Evolutionary conservation across 2,329 filamentous ascomycete species (phyloP).

Genomic region (Trichoderma sp.): DNA sequence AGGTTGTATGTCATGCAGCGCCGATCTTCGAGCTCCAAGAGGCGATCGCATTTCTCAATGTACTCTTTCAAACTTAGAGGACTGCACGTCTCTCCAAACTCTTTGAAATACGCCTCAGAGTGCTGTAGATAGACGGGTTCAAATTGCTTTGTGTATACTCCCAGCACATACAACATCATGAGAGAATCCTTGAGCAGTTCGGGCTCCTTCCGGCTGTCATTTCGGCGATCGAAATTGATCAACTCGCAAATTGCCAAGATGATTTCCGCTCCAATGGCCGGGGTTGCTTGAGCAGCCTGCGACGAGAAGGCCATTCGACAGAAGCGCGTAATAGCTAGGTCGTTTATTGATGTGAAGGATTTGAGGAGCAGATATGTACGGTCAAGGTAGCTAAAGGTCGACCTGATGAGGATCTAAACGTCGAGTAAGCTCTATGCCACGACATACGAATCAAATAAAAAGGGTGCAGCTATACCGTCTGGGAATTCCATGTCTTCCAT

Average conservation of each 20-base stretch:
- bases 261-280: constrained; percentile 33
- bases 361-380: constrained; percentile 80
- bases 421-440: not conserved
- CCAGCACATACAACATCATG: constrained; percentile 79
- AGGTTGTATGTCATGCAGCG: constrained; percentile 80
- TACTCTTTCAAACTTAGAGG: constrained; percentile 68
- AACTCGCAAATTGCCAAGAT: constrained; percentile 66
- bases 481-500: constrained; percentile 77
- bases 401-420: constrained; percentile 68
- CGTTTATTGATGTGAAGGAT: constrained; percentile 69
- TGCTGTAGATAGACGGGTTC: constrained; percentile 69
- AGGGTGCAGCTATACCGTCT: constrained; percentile 54
- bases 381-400: constrained; percentile 92
- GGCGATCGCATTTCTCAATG: constrained; percentile 63
- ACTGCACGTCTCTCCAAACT: constrained; percentile 67
- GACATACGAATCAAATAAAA: not conserved
- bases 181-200: constrained; percentile 71
- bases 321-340: constrained; percentile 77
- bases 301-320: constrained; percentile 52
- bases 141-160: constrained; percentile 75
- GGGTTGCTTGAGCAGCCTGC: constrained; percentile 10
- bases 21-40: constrained; percentile 69
- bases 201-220: constrained; percentile 55
- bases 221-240: constrained; percentile 67
- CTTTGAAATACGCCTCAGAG: constrained; percentile 65